phyloP scores from a whole-genome alignment of 2,329 filamentous ascomycete species.

The Neopestalotiopsis rosae region DNA sequence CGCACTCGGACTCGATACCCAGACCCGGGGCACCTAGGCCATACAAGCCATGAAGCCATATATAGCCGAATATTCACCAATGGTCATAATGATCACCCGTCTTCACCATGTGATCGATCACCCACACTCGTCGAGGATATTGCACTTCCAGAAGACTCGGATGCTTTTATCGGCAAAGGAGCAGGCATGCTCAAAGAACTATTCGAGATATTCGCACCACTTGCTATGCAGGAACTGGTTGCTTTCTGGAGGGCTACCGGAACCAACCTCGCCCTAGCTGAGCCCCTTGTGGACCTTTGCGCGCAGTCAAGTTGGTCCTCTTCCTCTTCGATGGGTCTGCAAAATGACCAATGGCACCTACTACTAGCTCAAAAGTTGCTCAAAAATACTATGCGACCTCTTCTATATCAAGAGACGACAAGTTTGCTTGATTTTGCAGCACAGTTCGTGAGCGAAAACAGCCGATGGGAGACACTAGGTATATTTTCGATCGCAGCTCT shows the following conservation, averaged over 20 bases:
- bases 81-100: constrained; percentile 20
- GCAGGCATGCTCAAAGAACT: constrained; percentile 1
- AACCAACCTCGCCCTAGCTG: constrained; percentile 19
- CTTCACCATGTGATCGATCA: constrained; percentile 17
- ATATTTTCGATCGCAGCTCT: constrained; percentile 30
- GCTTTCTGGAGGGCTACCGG: constrained; percentile 19
- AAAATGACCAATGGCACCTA: not conserved
- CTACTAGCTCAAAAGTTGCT: not conserved
- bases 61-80: not conserved
- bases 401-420: not conserved
- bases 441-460: constrained; percentile 23
- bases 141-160: not conserved
- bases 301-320: not conserved
- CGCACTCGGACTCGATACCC: constrained; percentile 20
- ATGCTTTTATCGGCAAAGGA: not conserved
- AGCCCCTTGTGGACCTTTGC: constrained; percentile 17
- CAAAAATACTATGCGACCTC: not conserved
- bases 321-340: not conserved
- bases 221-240: constrained; percentile 17
- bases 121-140: not conserved
- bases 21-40: constrained; percentile 30
- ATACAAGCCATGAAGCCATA: constrained; percentile 23
- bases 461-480: constrained; percentile 32
- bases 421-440: constrained; percentile 17
- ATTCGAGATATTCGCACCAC: constrained; percentile 11